Percentiles rank a stretch among this genome's conserved stretches.
These are phyloP conservation scores for Hericium coralloides DNA, from an alignment of 768 basidiomycete genomes.

Conservation along the genomic window DNA sequence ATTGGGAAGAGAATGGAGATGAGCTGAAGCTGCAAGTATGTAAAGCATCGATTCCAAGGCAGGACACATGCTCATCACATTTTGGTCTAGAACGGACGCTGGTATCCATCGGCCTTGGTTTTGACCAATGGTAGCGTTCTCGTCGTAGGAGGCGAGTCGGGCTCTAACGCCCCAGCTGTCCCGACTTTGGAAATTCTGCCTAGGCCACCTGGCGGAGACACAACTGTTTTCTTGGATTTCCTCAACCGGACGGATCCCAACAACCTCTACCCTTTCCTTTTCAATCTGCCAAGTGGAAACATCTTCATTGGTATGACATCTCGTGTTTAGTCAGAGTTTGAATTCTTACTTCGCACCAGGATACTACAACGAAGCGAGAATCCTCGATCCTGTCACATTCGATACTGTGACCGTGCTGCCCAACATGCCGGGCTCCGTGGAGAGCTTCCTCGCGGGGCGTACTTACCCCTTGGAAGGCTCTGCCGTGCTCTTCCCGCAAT, in stretches of 20 bases:
- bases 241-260: conserved; percentile 67
- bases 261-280: conserved; percentile 72
- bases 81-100: conserved; percentile 42
- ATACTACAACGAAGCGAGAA: conserved; percentile 77
- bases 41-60: neutral
- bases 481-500: conserved; percentile 58
- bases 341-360: conserved; percentile 25
- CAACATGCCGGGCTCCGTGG: conserved; percentile 68
- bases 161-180: conserved; percentile 55
- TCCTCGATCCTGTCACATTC: conserved; percentile 60
- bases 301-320: conserved; percentile 54
- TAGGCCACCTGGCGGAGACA: conserved; percentile 53
- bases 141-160: conserved; percentile 67
- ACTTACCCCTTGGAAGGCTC: conserved; percentile 74
- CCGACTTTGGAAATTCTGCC: conserved; percentile 70
- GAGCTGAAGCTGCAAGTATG: conserved; percentile 53
- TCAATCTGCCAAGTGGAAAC: conserved; percentile 58
- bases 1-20: conserved; percentile 68
- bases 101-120: conserved; percentile 65
- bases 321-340: neutral
- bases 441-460: conserved; percentile 62
- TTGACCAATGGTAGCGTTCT: conserved; percentile 68
- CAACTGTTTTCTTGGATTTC: conserved; percentile 53
- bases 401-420: conserved; percentile 50
- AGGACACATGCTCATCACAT: neutral